phyloP scores from a whole-genome alignment of 352 stramenopile species.

The Phytophthora pluvialis region DNA sequence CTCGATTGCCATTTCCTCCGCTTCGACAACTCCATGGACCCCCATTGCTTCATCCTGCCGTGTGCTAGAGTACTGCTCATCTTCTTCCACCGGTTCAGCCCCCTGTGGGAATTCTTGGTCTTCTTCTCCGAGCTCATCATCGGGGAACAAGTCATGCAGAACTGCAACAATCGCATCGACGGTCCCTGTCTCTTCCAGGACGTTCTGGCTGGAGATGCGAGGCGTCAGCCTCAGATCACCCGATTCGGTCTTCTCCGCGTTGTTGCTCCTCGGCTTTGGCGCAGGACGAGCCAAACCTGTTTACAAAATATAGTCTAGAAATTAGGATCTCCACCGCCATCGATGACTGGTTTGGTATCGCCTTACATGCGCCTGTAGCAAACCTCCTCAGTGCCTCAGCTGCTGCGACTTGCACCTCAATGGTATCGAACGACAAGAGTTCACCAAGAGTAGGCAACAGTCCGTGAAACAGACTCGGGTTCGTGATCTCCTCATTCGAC shows the following conservation, averaged over 20 bases:
- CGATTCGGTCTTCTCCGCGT: constrained; percentile 31
- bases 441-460: constrained; percentile 63
- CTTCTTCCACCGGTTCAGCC: too few relatives aligned
- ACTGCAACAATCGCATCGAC: constrained; percentile 66
- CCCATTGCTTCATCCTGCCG: neutral
- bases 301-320: neutral
- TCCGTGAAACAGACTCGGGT: constrained; percentile 53
- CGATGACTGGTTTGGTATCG: neutral
- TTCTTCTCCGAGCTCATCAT: constrained; percentile 41
- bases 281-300: constrained; percentile 47
- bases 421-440: constrained; percentile 59
- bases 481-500: constrained; percentile 81
- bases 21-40: neutral
- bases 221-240: constrained; percentile 71
- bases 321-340: neutral
- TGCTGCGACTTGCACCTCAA: constrained; percentile 69
- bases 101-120: constrained; percentile 10
- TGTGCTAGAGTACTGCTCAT: neutral
- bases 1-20: neutral
- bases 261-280: constrained; percentile 40
- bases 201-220: constrained; percentile 66
- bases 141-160: constrained; percentile 75
- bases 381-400: constrained; percentile 66
- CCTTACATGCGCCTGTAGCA: constrained; percentile 66
- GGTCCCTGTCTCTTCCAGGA: constrained; percentile 69